Evolutionary conservation across 2,329 filamentous ascomycete genomes (phyloP).

Genomic region (Cercospora sp.): DNA sequence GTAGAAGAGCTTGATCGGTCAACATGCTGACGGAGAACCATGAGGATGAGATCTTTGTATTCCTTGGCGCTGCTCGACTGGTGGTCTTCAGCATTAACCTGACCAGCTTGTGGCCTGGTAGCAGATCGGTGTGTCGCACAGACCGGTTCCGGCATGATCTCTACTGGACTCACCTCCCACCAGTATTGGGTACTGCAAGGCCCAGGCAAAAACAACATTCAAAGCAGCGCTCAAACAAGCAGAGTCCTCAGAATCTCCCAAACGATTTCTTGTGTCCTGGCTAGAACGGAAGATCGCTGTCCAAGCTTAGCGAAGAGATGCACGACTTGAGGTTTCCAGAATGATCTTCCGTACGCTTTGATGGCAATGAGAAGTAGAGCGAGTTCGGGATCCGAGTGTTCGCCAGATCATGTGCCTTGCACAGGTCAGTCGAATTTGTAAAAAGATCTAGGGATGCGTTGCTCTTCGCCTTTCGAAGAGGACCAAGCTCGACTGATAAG

Average conservation of each 20-base stretch:
- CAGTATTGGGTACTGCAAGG: no score
- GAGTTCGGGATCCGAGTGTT: background rate
- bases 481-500: background rate
- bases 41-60: background rate
- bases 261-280: no score
- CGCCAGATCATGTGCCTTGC: background rate
- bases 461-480: background rate
- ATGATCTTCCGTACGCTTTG: background rate
- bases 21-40: no score
- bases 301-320: no score
- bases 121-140: background rate
- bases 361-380: background rate
- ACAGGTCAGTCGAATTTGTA: background rate
- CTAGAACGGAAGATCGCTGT: no score
- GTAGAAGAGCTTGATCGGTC: background rate
- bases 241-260: no score
- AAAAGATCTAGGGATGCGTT: background rate
- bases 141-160: background rate
- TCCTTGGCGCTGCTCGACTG: background rate
- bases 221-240: no score
- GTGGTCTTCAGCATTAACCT: background rate
- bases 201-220: no score
- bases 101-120: background rate
- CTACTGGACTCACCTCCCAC: no score
- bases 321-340: background rate